Percentiles rank a stretch among this genome's conserved stretches.
These are phyloP conservation scores for Populus ilicifolia DNA, from an alignment of 345 rosid genomes.

Conservation along the genomic window DNA sequence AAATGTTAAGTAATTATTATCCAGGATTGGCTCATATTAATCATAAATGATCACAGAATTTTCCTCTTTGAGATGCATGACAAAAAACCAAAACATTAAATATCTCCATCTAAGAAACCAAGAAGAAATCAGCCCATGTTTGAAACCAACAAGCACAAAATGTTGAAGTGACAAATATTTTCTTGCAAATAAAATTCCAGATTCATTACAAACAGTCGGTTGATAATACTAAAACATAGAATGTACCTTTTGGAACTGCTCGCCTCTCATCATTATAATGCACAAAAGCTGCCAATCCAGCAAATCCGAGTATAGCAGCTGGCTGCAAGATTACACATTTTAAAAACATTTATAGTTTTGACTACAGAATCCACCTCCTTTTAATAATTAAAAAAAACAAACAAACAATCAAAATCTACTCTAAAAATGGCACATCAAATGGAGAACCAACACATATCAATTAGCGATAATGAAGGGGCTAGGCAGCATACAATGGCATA, in stretches of 20 bases:
- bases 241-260: constrained; percentile 55
- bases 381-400: not conserved
- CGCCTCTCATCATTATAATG: constrained; percentile 86
- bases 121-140: not conserved
- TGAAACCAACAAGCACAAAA: not conserved
- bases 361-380: not conserved
- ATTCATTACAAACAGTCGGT: not conserved
- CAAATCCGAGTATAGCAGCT: constrained; percentile 49
- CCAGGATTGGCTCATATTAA: not conserved
- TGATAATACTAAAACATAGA: not conserved
- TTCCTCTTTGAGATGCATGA: not conserved
- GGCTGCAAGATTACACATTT: constrained; percentile 49
- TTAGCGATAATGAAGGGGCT: constrained; percentile 8
- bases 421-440: not conserved
- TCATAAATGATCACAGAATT: not conserved
- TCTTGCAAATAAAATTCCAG: not conserved
- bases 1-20: not conserved
- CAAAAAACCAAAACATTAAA: not conserved
- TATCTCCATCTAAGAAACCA: not conserved
- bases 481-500: constrained; percentile 45
- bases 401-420: not conserved
- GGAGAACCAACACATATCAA: not conserved
- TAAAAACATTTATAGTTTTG: not conserved
- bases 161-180: not conserved
- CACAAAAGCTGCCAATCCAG: constrained; percentile 49